Evolutionary conservation across 257 asterid genomes (phyloP), one percentile per base, ranked within the genome.

Genomic region (Nicotiana tabacum): DNA sequence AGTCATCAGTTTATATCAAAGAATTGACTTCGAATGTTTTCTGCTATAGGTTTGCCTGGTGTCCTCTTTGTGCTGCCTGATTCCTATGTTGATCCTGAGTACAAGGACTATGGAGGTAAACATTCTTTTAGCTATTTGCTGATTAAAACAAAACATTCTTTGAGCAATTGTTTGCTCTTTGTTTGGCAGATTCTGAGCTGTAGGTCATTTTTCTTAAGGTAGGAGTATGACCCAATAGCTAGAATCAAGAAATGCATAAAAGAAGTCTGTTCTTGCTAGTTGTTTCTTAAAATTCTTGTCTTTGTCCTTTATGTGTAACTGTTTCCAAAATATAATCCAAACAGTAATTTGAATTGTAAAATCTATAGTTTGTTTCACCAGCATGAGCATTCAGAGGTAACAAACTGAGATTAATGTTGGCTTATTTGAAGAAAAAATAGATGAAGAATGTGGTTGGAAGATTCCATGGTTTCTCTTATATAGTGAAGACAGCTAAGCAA

Each of bases 1-100:
- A 72, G 60, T 37, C 39, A 48, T 74, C 24, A 24, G 4, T 74
- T 15, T 37, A 72, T 46, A 60, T 58, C n/a, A 30, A 46, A 8
- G 30, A 35, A 15, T 37, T 56, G 67, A 37, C 18, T 27, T 76
- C 15, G 16, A 51, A 15, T 51, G 27, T 76, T 27, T 56, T 46
- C 68, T 77, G 53, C 51, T 60, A 12, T 72, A 92, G 97, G 95
- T 69, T 66, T 88, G 85, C 93, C 94, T 10, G 97, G 98, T 43
- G 98, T 94, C 72, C 90, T 94, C 58, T 93, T 91, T 85, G 97
- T 92, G 81, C 96, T 94, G 58, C 98, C 98, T 1, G 98, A 94
- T 85, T 90, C 94, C 9, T 94, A 92, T 82, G 98, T 92, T 84
- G 98, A 93, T 89, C 89, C 95, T 33, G 98, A 92, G 83, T 87